Evolutionary conservation across 306 rosid species (phyloP).

Genomic region (Prunus mongolica): DNA sequence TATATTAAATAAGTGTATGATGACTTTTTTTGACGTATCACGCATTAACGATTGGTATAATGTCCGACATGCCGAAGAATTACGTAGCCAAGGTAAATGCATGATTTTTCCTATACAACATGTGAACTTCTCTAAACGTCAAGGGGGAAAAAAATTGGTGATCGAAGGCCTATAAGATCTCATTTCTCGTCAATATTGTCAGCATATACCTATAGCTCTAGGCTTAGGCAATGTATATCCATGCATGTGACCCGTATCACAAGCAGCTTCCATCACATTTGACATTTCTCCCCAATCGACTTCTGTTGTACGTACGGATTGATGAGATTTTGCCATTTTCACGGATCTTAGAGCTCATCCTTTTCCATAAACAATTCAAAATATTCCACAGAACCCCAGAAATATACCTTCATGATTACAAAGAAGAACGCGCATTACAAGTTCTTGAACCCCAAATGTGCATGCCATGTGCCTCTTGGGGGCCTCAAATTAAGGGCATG

Average conservation of each 20-base stretch:
- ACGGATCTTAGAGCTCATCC: neutral
- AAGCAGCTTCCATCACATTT: neutral
- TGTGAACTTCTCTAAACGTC: no score
- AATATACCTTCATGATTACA: neutral
- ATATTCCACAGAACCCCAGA: neutral
- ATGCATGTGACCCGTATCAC: neutral
- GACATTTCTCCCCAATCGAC: neutral
- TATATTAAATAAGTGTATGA: no score
- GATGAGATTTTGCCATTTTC: neutral
- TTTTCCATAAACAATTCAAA: neutral
- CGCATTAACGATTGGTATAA: no score
- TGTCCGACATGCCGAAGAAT: no score
- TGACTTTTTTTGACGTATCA: no score
- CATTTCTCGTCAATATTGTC: no score
- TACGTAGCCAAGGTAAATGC: no score
- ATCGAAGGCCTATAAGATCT: no score
- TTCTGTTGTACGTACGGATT: neutral
- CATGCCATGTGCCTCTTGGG: slow-evolving; percentile 22
- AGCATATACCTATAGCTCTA: neutral
- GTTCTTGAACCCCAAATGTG: neutral
- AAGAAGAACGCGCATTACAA: slow-evolving; percentile 8
- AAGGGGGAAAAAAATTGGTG: no score
- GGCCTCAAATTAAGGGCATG: slow-evolving; percentile 13
- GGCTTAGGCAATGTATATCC: neutral
- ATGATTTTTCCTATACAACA: no score